Evolutionary conservation across 306 rosid genomes (phyloP), one percentile per base, ranked within the genome.

Genomic region (Argentina anserina): DNA sequence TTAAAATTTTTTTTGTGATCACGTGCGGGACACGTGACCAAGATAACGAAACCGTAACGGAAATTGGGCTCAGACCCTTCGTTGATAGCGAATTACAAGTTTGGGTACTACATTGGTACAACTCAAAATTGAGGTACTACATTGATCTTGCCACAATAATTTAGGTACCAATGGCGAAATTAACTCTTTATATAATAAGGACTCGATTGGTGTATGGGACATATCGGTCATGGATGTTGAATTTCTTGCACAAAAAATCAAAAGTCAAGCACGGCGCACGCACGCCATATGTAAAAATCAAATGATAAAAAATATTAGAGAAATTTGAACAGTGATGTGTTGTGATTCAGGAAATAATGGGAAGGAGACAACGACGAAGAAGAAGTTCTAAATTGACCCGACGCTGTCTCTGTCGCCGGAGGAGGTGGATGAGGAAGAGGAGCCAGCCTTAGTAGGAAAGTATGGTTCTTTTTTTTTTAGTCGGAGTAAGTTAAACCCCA

Each of bases 301-400:
- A 59, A 21, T 9, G 7, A 40, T 55, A 53, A 4, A 3, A 26
- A 11, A 34, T 14, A 41, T 3, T 15, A 20, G 37, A 9, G 6
- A 2, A 6, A 1, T 9, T n/a, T 8, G 71, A 59, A 59, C 40
- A 59, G 65, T 29, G 11, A 18, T 28, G 65, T 17, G 39, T 29
- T 29, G 21, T 59, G 65, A 59, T 29, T 6, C 65, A 59, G 21
- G 21, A 59, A 13, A 59, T 52, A 47, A 18, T 18, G 53, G 53
- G 17, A 47, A 2, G 55, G 20, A 45, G 20, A 45, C 5, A 13
- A 45, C 2, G 36, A 13, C 2, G 46, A n/a, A 1, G 65, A 9
- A 60, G 65, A 29, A 81, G 87, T 83, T 83, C 71, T 53, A 79
- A 7, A 15, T 85, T 87, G 91, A 89, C 95, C 90, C 82, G 83